Conservation (phyloP, 208 protist genomes). For the Wallacemonas sp. region DNA sequence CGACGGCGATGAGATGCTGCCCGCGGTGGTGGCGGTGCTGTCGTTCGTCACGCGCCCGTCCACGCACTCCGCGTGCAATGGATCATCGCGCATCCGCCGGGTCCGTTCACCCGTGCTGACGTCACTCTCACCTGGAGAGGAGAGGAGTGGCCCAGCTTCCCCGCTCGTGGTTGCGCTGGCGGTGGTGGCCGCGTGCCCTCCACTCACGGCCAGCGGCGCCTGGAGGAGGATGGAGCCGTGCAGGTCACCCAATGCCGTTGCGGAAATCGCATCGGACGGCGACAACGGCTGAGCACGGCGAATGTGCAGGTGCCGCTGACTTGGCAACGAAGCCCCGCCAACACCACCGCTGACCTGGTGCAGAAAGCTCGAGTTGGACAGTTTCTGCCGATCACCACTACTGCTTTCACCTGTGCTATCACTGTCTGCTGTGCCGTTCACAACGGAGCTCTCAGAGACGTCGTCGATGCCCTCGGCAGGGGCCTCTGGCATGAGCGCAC, state of each 20-base stretch:
- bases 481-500: conserved; percentile 1
- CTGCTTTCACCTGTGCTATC: neutral
- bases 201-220: conserved; percentile 19
- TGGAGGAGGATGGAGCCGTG: conserved; percentile 39
- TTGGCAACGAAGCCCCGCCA: neutral
- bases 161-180: too few species aligned
- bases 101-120: too few species aligned
- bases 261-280: conserved; percentile 11
- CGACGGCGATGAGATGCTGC: too few species aligned
- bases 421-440: neutral
- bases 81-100: conserved; percentile 1
- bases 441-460: neutral
- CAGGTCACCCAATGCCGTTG: conserved; percentile 16
- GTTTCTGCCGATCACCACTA: neutral
- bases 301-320: neutral
- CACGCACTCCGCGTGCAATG: neutral
- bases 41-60: neutral
- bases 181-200: neutral
- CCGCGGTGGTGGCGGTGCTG: neutral
- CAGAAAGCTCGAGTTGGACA: conserved; percentile 16
- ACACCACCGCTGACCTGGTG: too few species aligned
- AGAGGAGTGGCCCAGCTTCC: too few species aligned
- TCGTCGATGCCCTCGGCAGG: neutral
- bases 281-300: neutral
- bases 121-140: too few species aligned